Conservation (phyloP, 2,329 filamentous ascomycete species). For the Microdochium nivale region DNA sequence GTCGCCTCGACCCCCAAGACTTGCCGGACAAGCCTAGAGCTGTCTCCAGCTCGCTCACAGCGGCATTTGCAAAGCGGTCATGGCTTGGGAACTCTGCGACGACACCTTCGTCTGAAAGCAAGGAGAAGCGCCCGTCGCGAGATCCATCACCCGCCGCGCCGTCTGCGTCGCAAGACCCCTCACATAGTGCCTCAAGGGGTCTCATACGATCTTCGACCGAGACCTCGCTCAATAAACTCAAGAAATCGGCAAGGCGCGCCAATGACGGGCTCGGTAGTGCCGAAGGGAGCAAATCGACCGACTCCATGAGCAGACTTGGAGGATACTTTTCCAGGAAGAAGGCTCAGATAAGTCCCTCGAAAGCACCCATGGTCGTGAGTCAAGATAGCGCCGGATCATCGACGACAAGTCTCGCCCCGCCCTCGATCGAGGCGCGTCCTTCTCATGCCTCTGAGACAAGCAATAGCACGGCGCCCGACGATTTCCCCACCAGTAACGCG, state of each 20-base stretch:
- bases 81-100: slow-evolving; percentile 40
- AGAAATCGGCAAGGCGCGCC: slow-evolving; percentile 17
- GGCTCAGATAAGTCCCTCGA: slow-evolving; percentile 27
- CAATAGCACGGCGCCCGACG: slow-evolving; percentile 19
- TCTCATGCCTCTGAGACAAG: slow-evolving; percentile 22
- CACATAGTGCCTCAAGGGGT: slow-evolving; percentile 15
- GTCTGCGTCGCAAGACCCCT: slow-evolving; percentile 12
- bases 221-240: slow-evolving; percentile 17
- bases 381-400: slow-evolving; percentile 37
- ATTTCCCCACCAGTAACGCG: slow-evolving; percentile 7
- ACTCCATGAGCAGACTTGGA: slow-evolving; percentile 23
- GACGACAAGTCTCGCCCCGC: slow-evolving; percentile 32
- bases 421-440: slow-evolving; percentile 25
- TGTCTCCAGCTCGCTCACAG: slow-evolving; percentile 37
- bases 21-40: slow-evolving; percentile 25
- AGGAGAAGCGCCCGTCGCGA: slow-evolving; percentile 8
- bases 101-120: slow-evolving; percentile 34
- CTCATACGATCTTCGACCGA: slow-evolving; percentile 14
- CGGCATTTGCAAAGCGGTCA: slow-evolving; percentile 36
- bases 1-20: slow-evolving; percentile 15
- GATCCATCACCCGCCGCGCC: neutral
- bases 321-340: slow-evolving; percentile 44
- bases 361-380: slow-evolving; percentile 27
- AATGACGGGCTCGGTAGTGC: slow-evolving; percentile 19
- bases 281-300: slow-evolving; percentile 21